Evolutionary conservation across 1,139 yeast species (phyloP), one percentile per base, ranked within the genome.

Genomic region (Nakaseomyces sp.): DNA sequence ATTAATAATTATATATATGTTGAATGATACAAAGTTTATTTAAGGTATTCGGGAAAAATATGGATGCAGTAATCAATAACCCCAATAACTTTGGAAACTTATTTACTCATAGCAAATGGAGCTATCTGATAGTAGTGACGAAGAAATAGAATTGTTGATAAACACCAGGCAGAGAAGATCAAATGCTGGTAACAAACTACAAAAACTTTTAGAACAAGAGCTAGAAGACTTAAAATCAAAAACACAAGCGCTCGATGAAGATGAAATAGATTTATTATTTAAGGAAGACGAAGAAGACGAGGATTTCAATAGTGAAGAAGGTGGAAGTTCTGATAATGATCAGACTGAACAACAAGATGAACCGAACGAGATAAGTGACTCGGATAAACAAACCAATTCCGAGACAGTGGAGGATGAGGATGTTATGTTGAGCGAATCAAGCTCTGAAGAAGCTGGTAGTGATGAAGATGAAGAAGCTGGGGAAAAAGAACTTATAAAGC

Each of bases 131-230:
- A 29, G 44, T 16, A 46, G 46, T 18, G 35, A 32, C 19, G 41
- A 44, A 29, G 54, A 47, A 15, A 48, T 44, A 5, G 56, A 52
- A 39, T 28, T 35, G 13, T 28, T 35, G 4, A 35, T 35, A n/a
- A 35, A 35, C 12, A 81, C 93, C 5, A 74, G 96, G 50, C 68
- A 79, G 46, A 73, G 88, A 51, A 77, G 99, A 43, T 66, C 87
- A 41, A 91, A 91, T 65, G 98, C 98, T 1, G 99, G 99, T 9
- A 82, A 87, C 43, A 71, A 93, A 46, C 69, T 91, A 57, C 77
- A 78, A 57, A 80, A 80, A 48, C 71, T 91, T 53, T 69, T 91
- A 19, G 82, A 79, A 48, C 73, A 84, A 35, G 96, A 88, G 56
- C 43, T 58, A 67, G 68, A 47, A 69, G 74, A 35, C 53, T 58